phyloP scores from a whole-genome alignment of 306 rosid species.

The Fagus sylvatica region DNA sequence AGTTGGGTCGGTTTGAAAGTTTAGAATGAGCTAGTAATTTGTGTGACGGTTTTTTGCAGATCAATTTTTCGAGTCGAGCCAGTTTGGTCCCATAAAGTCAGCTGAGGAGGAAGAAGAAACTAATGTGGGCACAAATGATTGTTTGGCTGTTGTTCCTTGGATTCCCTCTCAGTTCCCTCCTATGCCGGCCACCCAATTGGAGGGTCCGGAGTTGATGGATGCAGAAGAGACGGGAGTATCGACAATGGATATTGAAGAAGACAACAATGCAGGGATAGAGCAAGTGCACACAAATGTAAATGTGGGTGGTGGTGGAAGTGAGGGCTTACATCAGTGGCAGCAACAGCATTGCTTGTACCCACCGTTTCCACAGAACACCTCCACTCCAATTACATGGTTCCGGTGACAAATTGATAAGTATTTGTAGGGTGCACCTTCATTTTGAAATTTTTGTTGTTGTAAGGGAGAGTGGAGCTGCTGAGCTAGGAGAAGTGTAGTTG shows the following conservation, averaged over 20 bases:
- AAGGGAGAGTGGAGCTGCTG: background rate
- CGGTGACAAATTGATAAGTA: constrained; percentile 24
- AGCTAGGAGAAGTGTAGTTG: background rate
- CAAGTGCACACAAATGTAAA: constrained; percentile 1
- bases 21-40: background rate
- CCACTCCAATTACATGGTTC: constrained; percentile 77
- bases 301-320: constrained; percentile 29
- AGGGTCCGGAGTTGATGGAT: constrained; percentile 43
- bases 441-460: background rate
- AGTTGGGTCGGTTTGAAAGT: too few species aligned
- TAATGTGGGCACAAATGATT: background rate
- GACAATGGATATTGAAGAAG: constrained; percentile 62
- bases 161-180: constrained; percentile 30
- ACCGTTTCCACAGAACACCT: constrained; percentile 62
- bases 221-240: constrained; percentile 44
- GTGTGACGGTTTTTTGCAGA: constrained; percentile 31
- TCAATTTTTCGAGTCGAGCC: constrained; percentile 33
- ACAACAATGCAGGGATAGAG: background rate
- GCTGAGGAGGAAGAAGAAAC: constrained; percentile 21
- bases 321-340: constrained; percentile 52
- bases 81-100: constrained; percentile 1
- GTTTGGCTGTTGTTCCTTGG: constrained; percentile 75
- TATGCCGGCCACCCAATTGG: background rate
- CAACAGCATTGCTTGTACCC: constrained; percentile 78
- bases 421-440: background rate